Conservation (phyloP, 2,329 filamentous ascomycete genomes). For the Talaromyces amestolkiae region DNA sequence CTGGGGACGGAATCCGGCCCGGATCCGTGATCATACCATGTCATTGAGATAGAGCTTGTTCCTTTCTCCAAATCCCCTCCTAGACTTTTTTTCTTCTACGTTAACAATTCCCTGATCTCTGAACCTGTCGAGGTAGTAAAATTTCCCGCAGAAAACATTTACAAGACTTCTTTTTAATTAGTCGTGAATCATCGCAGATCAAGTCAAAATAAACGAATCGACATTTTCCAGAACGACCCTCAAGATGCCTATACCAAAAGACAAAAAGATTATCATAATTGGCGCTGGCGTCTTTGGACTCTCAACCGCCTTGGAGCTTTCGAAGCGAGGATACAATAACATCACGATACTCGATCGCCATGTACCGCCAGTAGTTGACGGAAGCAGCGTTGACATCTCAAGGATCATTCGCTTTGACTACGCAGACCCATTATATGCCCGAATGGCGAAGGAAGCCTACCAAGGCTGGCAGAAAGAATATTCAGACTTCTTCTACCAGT, state of each 20-base stretch:
- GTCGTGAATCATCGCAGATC: too few relatives aligned
- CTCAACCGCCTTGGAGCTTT: constrained; percentile 64
- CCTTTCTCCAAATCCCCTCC: too few relatives aligned
- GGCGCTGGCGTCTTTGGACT: constrained; percentile 67
- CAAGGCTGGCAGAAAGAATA: constrained; percentile 58
- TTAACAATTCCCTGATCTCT: too few relatives aligned
- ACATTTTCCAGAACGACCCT: too few relatives aligned
- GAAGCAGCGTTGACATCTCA: constrained; percentile 55
- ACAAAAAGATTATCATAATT: constrained; percentile 61
- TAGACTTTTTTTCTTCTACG: too few relatives aligned
- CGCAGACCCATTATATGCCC: constrained; percentile 69
- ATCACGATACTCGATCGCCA: constrained; percentile 58
- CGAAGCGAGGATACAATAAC: constrained; percentile 52
- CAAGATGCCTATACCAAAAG: neutral
- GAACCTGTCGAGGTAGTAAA: too few relatives aligned
- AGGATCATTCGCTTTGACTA: constrained; percentile 70
- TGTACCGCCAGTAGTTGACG: constrained; percentile 54
- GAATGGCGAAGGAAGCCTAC: constrained; percentile 67
- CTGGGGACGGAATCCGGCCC: too few relatives aligned
- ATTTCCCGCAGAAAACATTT: too few relatives aligned
- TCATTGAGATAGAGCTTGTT: too few relatives aligned
- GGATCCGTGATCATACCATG: too few relatives aligned
- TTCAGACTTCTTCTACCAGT: constrained; percentile 26
- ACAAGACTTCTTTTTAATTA: too few relatives aligned
- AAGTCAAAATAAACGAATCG: too few relatives aligned